A percentile compares a stretch with the other conserved stretches of the same genome.
Evolutionary conservation across 805 yeast genomes (phyloP).

Genomic region (Vanderwaltozyma verrucispora): DNA sequence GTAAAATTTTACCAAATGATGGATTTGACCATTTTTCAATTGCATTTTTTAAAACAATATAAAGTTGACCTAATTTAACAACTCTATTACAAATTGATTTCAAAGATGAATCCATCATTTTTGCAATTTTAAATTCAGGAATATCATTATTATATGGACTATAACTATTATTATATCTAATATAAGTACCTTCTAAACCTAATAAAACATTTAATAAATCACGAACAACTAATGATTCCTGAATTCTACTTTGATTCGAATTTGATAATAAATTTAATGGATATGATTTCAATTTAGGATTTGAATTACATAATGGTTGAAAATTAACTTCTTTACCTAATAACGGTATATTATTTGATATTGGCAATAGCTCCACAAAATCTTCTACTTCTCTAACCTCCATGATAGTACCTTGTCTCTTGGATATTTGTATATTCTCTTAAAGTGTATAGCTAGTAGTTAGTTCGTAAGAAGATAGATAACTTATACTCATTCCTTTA

Average conservation of each 20-base stretch:
- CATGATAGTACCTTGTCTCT: too few species aligned
- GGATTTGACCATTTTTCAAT: conserved; percentile 45
- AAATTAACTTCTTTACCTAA: conserved; percentile 25
- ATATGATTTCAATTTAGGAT: conserved; percentile 31
- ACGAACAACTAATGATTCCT: conserved; percentile 61
- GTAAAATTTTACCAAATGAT: conserved; percentile 62
- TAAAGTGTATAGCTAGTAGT: too few species aligned
- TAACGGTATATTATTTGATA: conserved; percentile 12
- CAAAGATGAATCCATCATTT: conserved; percentile 60
- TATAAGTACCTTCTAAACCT: conserved; percentile 70
- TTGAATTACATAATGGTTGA: conserved; percentile 27
- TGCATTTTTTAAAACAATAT: conserved; percentile 47
- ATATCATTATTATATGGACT: conserved; percentile 35
- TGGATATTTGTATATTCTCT: too few species aligned
- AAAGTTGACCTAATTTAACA: conserved; percentile 52
- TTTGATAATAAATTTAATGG: conserved; percentile 31
- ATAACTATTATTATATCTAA: conserved; percentile 55
- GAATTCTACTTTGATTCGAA: conserved; percentile 34
- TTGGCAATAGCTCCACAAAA: conserved; percentile 11
- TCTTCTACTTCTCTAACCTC: conserved; percentile 21
- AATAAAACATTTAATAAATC: conserved; percentile 61
- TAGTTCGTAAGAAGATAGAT: too few species aligned
- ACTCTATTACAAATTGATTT: conserved; percentile 58
- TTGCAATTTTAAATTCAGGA: conserved; percentile 67
- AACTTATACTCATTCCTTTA: too few species aligned